These are phyloP conservation scores for Saccharomyces hybrid DNA, from an alignment of 1,139 yeast species.

Conservation along the genomic window DNA sequence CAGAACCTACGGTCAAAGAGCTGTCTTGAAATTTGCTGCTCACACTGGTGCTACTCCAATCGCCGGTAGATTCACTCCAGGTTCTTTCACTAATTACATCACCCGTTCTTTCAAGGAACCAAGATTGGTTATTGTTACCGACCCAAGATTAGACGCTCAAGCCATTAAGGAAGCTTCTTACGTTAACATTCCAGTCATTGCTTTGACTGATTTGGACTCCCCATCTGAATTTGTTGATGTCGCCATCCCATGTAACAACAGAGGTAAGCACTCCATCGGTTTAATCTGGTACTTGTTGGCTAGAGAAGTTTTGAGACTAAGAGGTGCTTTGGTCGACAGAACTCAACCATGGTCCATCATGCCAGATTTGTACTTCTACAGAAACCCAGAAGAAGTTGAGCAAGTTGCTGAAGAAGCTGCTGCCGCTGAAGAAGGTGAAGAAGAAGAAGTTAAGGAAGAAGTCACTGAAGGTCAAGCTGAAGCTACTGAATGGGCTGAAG, in stretches of 20 bases:
- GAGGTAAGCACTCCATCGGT: constrained; percentile 99
- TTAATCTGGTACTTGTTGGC: constrained; percentile 99
- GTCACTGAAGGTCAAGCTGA: constrained; percentile 48
- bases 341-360: constrained; percentile 95
- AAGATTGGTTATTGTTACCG: constrained; percentile 97
- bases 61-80: constrained; percentile 99
- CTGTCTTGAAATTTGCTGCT: constrained; percentile 97
- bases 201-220: constrained; percentile 96
- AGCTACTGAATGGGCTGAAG: constrained; percentile 72
- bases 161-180: constrained; percentile 99
- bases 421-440: constrained; percentile 54
- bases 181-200: constrained; percentile 99
- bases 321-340: constrained; percentile 97
- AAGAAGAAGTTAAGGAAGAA: constrained; percentile 60
- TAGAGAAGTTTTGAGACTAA: constrained; percentile 98
- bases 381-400: constrained; percentile 99
- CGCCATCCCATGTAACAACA: constrained; percentile 99
- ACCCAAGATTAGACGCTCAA: constrained; percentile 99
- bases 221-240: constrained; percentile 98
- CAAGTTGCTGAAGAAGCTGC: constrained; percentile 66
- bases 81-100: constrained; percentile 99
- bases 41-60: constrained; percentile 99
- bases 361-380: constrained; percentile 99
- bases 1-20: constrained; percentile 99
- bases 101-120: constrained; percentile 99